Base-by-base conservation (phyloP, 179 eudicot species). In the Beta corolliflora region DNA sequence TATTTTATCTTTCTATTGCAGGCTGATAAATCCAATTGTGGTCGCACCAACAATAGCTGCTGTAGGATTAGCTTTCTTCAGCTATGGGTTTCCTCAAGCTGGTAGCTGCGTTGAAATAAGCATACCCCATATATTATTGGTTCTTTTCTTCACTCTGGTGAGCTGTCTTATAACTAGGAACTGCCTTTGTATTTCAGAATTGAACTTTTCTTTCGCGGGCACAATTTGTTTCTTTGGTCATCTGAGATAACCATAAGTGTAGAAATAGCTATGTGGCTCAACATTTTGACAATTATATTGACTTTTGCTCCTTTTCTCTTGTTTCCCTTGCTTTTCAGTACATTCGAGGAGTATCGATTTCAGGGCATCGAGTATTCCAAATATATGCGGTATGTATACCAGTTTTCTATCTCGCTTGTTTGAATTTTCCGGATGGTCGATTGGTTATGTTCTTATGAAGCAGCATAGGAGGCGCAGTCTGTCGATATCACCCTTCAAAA, bases 61-160 rank as follows among this genome's bases (percentile, higher is more conserved):
- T 45, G 91, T 96, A 68, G 99, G 99, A 71, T 91, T 96, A 81
- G 96, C 99, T 19, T 96, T 92, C 84, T 91, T 96, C 89, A 91
- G 93, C 90, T 94, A 89, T 83, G 99, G 97, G 82, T 94, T 95
- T 88, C 97, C 99, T 83, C 99, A 95, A 87, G 99, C 98, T 83
- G 99, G 99, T 75, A 90, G 87, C 70, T 95, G 99, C 66, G 81
- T 92, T 50, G 96, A 92, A 87, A 91, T 94, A 71, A 90, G 96
- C 87, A 81, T 95, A 87, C 99, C 99, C 50, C 90, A 80, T 72
- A 89, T 95, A 83, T 16, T 91, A 50, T 82, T 95, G 85, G 75
- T 94, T 83, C 92, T 95, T 76, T 84, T 92, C 65, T 94, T 95
- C 81, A 83, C 96, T 79, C 88, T 95, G 92, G 99, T 94, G 81